Evolutionary conservation across 257 asterid genomes (phyloP).

Genomic region (Marsdenia floribunda): DNA sequence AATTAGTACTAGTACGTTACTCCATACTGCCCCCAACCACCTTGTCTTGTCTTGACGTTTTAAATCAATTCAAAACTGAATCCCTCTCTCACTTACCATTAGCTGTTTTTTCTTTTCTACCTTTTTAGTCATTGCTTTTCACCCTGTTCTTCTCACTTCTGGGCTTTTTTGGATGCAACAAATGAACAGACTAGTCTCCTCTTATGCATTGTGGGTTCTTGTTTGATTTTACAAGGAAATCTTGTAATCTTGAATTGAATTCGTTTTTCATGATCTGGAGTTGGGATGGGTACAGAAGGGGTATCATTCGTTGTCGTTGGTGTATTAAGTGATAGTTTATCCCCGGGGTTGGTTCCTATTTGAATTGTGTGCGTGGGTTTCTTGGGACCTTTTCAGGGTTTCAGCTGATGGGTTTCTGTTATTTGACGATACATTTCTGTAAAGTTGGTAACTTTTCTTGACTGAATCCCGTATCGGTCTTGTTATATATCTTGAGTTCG

Average conservation of each 20-base stretch:
- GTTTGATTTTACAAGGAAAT: conserved; percentile 23
- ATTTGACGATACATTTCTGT: conserved; percentile 4
- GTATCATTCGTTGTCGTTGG: conserved; percentile 24
- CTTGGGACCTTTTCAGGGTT: conserved; percentile 6
- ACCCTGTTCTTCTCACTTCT: conserved; percentile 11
- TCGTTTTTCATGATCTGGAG: conserved; percentile 23
- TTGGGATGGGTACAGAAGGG: conserved; percentile 18
- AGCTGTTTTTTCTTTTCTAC: neutral
- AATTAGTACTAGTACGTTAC: conserved; percentile 21
- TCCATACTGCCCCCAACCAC: conserved; percentile 28
- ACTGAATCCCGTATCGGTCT: conserved; percentile 7
- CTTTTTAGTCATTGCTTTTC: conserved; percentile 7
- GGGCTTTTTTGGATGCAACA: conserved; percentile 6
- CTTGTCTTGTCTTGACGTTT: conserved; percentile 20
- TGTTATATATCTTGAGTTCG: neutral
- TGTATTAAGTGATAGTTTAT: conserved; percentile 15
- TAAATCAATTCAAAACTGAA: conserved; percentile 1
- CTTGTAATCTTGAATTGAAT: conserved; percentile 32
- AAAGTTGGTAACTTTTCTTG: conserved; percentile 10
- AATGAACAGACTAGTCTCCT: neutral
- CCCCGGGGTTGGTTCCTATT: conserved; percentile 9
- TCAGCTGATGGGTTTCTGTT: conserved; percentile 8
- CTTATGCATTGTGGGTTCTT: conserved; percentile 3
- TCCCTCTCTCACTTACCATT: neutral
- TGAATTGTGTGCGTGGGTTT: conserved; percentile 3